Evolutionary conservation across 2,329 filamentous ascomycete species (phyloP), one percentile per base, ranked within the genome.

Genomic region (Orbilia javanica): DNA sequence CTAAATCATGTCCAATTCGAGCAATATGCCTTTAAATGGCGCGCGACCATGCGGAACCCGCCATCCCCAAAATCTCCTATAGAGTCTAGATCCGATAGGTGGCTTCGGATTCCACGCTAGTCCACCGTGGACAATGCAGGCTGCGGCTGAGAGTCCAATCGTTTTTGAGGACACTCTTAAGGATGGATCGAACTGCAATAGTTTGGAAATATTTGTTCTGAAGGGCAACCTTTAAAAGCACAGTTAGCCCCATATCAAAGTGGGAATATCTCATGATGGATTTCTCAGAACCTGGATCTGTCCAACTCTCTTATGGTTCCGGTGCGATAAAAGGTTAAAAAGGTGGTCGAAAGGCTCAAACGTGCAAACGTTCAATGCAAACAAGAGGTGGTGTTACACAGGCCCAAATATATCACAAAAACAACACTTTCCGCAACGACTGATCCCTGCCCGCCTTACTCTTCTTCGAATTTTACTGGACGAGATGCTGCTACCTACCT

Each of bases 21-120:
- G 72, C 15, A 39, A 48, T 64, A 31, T 60, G 18, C 27, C 53
- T 68, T 55, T 42, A 25, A 76, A 76, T 69, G 46, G 46, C 44
- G 65, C 72, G 72, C 39, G 65, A 66, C 72, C 65, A 69, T 29
- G 62, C 72, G 72, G 72, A 76, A 76, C 72, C 72, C 55, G 72
- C 72, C 55, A 75, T 76, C 44, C 64, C 72, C 44, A 76, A 76
- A 76, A 63, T 76, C 57, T 70, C 44, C 72, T 70, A 50, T 64
- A 76, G 55, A 69, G 72, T 64, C 65, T 69, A 76, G 64, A 76
- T 76, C 72, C 65, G 72, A 76, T 76, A 76, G 55, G 65, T 76
- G 72, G 72, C 72, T 76, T 25, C 72, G 36, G 64, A 70, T 69
- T 69, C 55, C 20, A 76, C 64, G 46, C 72, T 76, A 48, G 72